A percentile compares a stretch with the other conserved stretches of the same genome.
These are phyloP conservation scores for Asclepias syriaca DNA, from an alignment of 257 asterid species.

Conservation along the genomic window DNA sequence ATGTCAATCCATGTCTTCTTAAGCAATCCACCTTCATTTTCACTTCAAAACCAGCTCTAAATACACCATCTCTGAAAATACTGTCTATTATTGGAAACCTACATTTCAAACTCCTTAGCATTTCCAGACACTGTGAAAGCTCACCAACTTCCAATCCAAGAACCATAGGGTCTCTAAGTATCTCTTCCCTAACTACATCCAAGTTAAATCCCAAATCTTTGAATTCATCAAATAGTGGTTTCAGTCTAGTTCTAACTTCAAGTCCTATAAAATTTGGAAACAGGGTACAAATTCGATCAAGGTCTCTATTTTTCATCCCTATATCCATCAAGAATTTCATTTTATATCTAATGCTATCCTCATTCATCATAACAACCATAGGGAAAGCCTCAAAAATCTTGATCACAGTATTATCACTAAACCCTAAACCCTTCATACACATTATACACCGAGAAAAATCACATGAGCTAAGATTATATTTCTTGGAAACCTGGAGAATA, in stretches of 20 bases:
- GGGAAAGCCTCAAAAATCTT: constrained; percentile 64
- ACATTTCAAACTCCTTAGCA: constrained; percentile 65
- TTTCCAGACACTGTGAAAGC: constrained; percentile 59
- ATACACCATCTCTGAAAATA: constrained; percentile 47
- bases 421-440: constrained; percentile 47
- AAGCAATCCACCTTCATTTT: constrained; percentile 69
- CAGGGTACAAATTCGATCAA: constrained; percentile 37
- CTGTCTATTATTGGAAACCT: constrained; percentile 43
- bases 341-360: constrained; percentile 31
- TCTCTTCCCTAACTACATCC: constrained; percentile 47
- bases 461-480: constrained; percentile 43
- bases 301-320: constrained; percentile 39
- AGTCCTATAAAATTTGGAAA: constrained; percentile 51
- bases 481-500: constrained; percentile 41
- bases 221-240: constrained; percentile 63
- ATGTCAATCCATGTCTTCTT: constrained; percentile 51
- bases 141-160: constrained; percentile 81
- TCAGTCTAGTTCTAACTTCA: constrained; percentile 45
- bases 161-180: constrained; percentile 49
- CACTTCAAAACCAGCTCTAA: constrained; percentile 60
- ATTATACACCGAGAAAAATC: constrained; percentile 31
- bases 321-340: constrained; percentile 44
- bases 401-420: constrained; percentile 36
- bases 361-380: constrained; percentile 33
- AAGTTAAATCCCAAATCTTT: constrained; percentile 48